Evolutionary conservation across 768 basidiomycete genomes (phyloP).

Genomic region (Dacryopinax spathularia): DNA sequence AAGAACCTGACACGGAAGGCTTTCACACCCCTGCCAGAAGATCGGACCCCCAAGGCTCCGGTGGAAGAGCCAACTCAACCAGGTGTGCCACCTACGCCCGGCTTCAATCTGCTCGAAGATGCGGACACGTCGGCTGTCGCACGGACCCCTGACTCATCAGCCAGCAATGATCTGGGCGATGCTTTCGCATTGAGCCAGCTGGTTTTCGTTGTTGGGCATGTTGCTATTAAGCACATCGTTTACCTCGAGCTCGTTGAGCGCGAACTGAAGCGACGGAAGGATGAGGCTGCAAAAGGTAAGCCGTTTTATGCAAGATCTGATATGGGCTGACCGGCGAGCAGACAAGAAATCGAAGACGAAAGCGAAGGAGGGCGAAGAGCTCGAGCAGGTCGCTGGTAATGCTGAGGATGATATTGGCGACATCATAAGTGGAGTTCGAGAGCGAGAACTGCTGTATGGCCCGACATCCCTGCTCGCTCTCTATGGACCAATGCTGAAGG

Average conservation of each 20-base stretch:
- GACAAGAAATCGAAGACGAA: slow-evolving; percentile 25
- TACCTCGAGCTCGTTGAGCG: slow-evolving; percentile 90
- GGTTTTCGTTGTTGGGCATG: slow-evolving; percentile 90
- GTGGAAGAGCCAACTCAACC: not conserved
- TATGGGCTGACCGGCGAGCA: slow-evolving; percentile 15
- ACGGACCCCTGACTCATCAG: slow-evolving; percentile 5
- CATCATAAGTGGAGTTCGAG: slow-evolving; percentile 65
- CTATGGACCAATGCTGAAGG: slow-evolving; percentile 81
- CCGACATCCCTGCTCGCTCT: slow-evolving; percentile 62
- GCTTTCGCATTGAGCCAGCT: slow-evolving; percentile 83
- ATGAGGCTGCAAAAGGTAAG: slow-evolving; percentile 67
- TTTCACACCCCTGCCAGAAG: slow-evolving; percentile 31
- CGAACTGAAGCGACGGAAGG: slow-evolving; percentile 93
- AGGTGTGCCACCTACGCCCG: slow-evolving; percentile 3
- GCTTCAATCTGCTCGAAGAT: slow-evolving; percentile 11
- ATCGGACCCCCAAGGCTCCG: not conserved
- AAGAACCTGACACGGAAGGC: slow-evolving; percentile 63
- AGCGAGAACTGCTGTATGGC: slow-evolving; percentile 78
- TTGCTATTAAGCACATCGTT: slow-evolving; percentile 94
- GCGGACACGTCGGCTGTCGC: slow-evolving; percentile 17
- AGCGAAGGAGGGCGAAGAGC: slow-evolving; percentile 58
- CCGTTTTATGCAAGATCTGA: not conserved
- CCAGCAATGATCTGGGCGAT: slow-evolving; percentile 49
- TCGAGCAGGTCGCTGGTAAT: slow-evolving; percentile 93
- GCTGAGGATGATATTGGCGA: slow-evolving; percentile 98